Evolutionary conservation across 1,284 basidiomycete genomes (phyloP), one percentile per base, ranked within the genome.

Genomic region (Marasmius oreades): DNA sequence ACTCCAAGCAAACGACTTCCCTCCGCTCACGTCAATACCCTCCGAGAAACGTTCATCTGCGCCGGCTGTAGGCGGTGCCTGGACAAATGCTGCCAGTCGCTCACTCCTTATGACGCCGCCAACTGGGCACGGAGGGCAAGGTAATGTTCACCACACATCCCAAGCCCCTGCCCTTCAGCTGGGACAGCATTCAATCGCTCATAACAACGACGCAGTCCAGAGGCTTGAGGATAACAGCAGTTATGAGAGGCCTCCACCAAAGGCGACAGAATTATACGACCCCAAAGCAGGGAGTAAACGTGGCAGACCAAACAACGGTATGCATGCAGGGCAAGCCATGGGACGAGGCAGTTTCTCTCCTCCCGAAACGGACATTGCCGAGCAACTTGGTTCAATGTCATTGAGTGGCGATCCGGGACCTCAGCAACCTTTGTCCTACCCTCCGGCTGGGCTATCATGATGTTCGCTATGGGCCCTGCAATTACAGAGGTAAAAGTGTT

Each of bases 1-100:
- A n/a, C 70, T 77, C 23, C 85, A 86, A 52, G 69, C 85, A 6
- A 82, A 75, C 0, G 88, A 91, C 68, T 91, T 91, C 64, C 88
- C 88, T 5, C 88, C 88, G 5, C 71, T 90, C 33, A 79, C 81
- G 7, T 69, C 74, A 23, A 66, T 69, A 42, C 62, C 71, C 65
- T 65, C 71, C 20, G 81, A 85, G 66, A 84, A 79, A 63, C 75
- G 80, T 14, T 7, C 47, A 50, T n/a, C 47, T 26, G 62, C 70
- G 12, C 79, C 82, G 3, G 71, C 74, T 1, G 77, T 77, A 3
- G 74, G 76, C 31, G 85, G 86, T 31, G 87, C 84, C 24, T 90
- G 88, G 88, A 82, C 79, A n/a, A 86, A 83, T 60, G 68, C 78
- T n/a, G 73, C 78, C 28, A 72, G 73, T 28, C 77, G 83, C 11